Evolutionary conservation across 2,329 filamentous ascomycete genomes (phyloP), one percentile per base, ranked within the genome.

Genomic region (Talaromyces sp.): DNA sequence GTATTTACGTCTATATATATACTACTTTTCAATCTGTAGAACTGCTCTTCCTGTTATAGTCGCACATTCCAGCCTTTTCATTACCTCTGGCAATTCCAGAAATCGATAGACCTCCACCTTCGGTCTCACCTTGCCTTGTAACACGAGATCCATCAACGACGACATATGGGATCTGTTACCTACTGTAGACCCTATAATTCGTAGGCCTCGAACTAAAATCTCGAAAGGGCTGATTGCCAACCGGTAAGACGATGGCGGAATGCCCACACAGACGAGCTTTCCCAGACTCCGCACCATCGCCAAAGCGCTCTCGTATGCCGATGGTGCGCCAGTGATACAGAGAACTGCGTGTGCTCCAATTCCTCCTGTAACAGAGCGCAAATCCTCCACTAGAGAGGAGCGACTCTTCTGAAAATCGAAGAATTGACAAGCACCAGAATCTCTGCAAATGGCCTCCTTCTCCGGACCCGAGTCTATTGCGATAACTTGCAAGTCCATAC

Each of bases 281-380:
- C 56, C 56, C 22, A 58, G 56, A 25, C 56, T 58, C 56, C 56
- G 56, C 19, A 58, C 19, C 56, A 58, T 58, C 13, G 56, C 19
- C 19, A 58, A 43, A 58, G 56, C 56, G 56, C 35, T 58, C 13
- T 41, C 56, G 39, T 58, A 58, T 19, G 56, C 56, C n/a, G 56
- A 58, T 15, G 56, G 56, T 25, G 35, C 56, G 19, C 56, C 56
- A 39, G 56, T 58, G 35, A 58, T 58, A 39, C 56, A 58, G 31
- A 58, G 56, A 58, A 58, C 35, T 33, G 56, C 56, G n/a, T 58
- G 56, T 58, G 56, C 56, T 58, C 35, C 56, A 58, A 58, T 58
- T 19, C 56, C 56, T 27, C 56, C 56, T 58, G 56, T 19, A 35
- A 58, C 56, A 58, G 33, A 58, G 39, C 39, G 39, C 39, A 41